Evolutionary conservation across 2,329 filamentous ascomycete species (phyloP).

Genomic region (Allantophomopsis lycopodina): DNA sequence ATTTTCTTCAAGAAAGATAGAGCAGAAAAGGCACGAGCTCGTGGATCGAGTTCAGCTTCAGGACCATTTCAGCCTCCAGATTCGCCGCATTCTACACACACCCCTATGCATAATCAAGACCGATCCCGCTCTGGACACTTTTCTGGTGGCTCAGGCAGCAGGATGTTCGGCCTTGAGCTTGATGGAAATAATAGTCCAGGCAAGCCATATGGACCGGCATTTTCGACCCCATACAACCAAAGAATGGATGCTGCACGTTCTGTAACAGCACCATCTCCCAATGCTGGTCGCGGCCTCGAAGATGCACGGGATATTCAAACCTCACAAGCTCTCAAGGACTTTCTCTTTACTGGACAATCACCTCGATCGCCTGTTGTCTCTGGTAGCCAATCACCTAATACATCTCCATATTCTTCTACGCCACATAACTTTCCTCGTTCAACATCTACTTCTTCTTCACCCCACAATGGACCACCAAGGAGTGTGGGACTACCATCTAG

Average conservation of each 20-base stretch:
- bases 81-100: conserved; percentile 20
- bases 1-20: conserved; percentile 82
- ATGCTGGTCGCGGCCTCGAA: not conserved
- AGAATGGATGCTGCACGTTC: conserved; percentile 40
- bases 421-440: conserved; percentile 1
- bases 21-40: conserved; percentile 55
- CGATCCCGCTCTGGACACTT: conserved; percentile 22
- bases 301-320: conserved; percentile 3
- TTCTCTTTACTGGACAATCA: conserved; percentile 31
- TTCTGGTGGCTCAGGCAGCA: conserved; percentile 31
- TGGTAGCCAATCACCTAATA: not conserved
- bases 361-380: not conserved
- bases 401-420: conserved; percentile 3
- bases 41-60: conserved; percentile 25
- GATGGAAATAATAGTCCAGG: conserved; percentile 40
- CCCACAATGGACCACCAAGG: not conserved
- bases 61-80: conserved; percentile 39
- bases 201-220: conserved; percentile 46
- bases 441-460: not conserved
- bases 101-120: conserved; percentile 17
- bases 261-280: conserved; percentile 3
- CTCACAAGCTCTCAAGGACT: conserved; percentile 41
- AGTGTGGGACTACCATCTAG: not conserved
- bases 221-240: conserved; percentile 52
- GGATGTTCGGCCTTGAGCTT: conserved; percentile 56